These are phyloP conservation scores for Populus hybrid DNA, from an alignment of 441 rosid species.

Conservation along the genomic window DNA sequence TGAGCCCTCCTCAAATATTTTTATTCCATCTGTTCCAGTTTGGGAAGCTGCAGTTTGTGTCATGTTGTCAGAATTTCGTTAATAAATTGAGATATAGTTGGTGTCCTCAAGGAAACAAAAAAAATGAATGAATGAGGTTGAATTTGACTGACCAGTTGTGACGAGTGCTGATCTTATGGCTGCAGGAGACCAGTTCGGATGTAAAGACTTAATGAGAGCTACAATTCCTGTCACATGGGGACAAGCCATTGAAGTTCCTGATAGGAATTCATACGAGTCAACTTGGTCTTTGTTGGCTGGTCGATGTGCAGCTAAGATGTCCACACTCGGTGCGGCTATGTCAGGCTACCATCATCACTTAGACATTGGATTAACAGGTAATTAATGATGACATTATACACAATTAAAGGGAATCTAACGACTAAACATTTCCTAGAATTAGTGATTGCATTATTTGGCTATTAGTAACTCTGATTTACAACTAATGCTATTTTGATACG, in stretches of 20 bases:
- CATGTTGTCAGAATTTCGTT: not conserved
- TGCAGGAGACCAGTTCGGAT: conserved; percentile 60
- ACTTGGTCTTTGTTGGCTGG: not conserved
- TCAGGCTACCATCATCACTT: conserved; percentile 28
- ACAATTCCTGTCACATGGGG: conserved; percentile 80
- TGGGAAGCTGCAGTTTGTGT: conserved; percentile 35
- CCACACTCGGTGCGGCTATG: conserved; percentile 33
- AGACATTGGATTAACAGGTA: not conserved
- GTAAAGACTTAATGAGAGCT: conserved; percentile 62
- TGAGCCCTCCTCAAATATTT: conserved; percentile 33
- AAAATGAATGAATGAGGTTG: not conserved
- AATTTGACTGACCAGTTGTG: conserved; percentile 35
- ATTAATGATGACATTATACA: not conserved
- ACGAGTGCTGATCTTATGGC: conserved; percentile 81
- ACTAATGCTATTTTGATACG: too few relatives aligned
- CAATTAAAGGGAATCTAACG: too few relatives aligned
- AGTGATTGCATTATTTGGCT: not conserved
- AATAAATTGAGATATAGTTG: not conserved
- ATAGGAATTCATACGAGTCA: conserved; percentile 51
- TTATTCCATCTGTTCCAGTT: conserved; percentile 36
- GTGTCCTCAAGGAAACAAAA: too few relatives aligned
- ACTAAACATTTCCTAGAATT: not conserved
- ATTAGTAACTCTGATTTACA: not conserved
- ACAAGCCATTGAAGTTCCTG: conserved; percentile 90
- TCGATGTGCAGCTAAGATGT: conserved; percentile 30